Base-by-base conservation (phyloP, 2,329 filamentous ascomycete species). In the Claviceps purpurea region DNA sequence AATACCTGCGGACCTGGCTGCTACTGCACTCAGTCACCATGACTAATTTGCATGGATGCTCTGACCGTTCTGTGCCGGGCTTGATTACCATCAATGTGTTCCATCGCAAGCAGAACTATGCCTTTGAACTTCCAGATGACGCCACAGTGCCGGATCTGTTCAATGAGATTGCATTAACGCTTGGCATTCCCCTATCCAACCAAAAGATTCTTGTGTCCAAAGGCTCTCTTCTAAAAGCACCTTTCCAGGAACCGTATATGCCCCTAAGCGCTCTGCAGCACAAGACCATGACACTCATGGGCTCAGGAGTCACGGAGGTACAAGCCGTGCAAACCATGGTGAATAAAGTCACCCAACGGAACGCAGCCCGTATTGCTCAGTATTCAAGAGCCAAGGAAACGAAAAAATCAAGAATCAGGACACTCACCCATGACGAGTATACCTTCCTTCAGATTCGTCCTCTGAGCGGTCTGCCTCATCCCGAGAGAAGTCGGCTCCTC, bases 401-500 rank as follows among this genome's bases (percentile, higher is more conserved):
- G 48, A 24, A 46, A 40, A 54, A 57, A 38, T 47, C 52, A 2
- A 53, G 50, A 20, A 52, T 51, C 6, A 43, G 47, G 3, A 14
- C 39, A 24, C 50, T 54, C 54, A 62, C 61, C n/a, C 78, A 84
- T 54, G 71, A 74, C 20, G 74, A 73, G 54, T 95, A 95, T 70
- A 95, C 87, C 0, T 98, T 98, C 69, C 77, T 84, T 56, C 79
- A 80, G 0, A 73, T 97, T 1, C 78, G 82, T 1, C 87, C 90
- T 0, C 76, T 98, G 0, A 71, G 79, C 0, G 82, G 91, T 60
- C 82, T 97, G 0, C 89, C 89, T 0, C 77, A 85, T 51, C 84
- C 90, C 0, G 76, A 84, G 24, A 81, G 82, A 50, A 87, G 84
- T 11, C 74, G 82, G 4, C 71, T 76, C 0, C 88, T 91, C 59